phyloP scores from a whole-genome alignment of 768 basidiomycete genomes.

The Thelephora aurantiotincta region DNA sequence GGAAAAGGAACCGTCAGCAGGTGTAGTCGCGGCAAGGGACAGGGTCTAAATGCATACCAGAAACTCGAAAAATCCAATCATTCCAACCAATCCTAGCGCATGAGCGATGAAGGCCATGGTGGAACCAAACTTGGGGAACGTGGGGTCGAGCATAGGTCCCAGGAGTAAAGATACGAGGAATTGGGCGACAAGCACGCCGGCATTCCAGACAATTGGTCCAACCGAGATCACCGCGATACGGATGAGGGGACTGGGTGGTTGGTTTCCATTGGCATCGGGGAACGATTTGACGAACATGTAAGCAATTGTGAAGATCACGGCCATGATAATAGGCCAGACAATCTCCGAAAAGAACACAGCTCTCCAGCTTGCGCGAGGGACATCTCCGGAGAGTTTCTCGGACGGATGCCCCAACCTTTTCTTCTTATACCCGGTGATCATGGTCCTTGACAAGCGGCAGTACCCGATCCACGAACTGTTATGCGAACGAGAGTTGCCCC shows the following conservation, averaged over 20 bases:
- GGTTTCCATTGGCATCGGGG: conserved; percentile 43
- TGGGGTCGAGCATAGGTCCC: conserved; percentile 77
- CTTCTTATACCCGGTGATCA: conserved; percentile 99
- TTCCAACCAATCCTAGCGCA: conserved; percentile 64
- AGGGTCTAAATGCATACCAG: conserved; percentile 39
- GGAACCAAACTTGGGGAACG: conserved; percentile 83
- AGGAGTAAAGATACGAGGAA: conserved; percentile 89
- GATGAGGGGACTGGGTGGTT: conserved; percentile 72
- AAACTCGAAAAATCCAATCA: conserved; percentile 94
- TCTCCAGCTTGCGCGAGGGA: conserved; percentile 87
- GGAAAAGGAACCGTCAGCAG: background rate
- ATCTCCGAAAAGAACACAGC: conserved; percentile 82
- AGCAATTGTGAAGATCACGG: conserved; percentile 71
- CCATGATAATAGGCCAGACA: conserved; percentile 76
- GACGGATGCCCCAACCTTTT: conserved; percentile 94
- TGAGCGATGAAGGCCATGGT: conserved; percentile 89
- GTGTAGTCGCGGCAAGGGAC: conserved; percentile 3
- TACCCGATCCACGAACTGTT: conserved; percentile 99
- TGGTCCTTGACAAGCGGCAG: conserved; percentile 92
- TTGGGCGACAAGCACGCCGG: conserved; percentile 68
- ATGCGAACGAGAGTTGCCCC: conserved; percentile 95
- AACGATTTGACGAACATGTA: conserved; percentile 92
- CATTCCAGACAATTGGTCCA: conserved; percentile 94
- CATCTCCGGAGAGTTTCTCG: conserved; percentile 91
- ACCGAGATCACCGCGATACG: conserved; percentile 88